These are phyloP conservation scores for Zygoascus ofunaensis DNA, from an alignment of 805 yeast species.

Conservation along the genomic window DNA sequence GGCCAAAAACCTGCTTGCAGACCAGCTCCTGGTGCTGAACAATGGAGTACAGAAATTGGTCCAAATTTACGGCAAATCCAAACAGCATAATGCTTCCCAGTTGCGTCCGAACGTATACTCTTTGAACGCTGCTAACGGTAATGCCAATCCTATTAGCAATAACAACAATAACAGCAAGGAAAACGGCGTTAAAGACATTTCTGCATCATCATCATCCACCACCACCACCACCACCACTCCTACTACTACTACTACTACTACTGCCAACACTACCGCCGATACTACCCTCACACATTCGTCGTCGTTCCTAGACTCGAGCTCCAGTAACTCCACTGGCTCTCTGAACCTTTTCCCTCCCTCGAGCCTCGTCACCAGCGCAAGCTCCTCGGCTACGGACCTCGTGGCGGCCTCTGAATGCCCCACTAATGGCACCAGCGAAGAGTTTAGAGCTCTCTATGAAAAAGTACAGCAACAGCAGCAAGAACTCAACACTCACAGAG, in stretches of 20 bases:
- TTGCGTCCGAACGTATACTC: neutral
- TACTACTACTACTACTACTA: neutral
- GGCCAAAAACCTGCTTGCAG: conserved; percentile 15
- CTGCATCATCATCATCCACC: neutral
- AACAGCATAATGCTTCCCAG: neutral
- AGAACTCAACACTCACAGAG: conserved; percentile 28
- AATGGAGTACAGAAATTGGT: conserved; percentile 1
- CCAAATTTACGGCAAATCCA: neutral
- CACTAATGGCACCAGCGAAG: conserved; percentile 1
- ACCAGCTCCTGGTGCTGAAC: conserved; percentile 10
- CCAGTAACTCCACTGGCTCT: neutral
- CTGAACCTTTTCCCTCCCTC: neutral
- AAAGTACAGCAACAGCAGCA: conserved; percentile 29
- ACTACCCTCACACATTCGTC: neutral
- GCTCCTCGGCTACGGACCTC: neutral
- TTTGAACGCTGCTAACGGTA: neutral
- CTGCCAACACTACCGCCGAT: neutral
- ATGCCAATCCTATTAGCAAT: neutral
- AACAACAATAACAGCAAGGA: neutral
- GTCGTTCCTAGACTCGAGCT: neutral
- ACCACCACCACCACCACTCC: neutral
- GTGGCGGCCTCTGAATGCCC: neutral
- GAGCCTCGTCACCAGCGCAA: neutral
- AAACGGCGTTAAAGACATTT: too few relatives aligned
- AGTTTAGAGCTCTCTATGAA: conserved; percentile 17